These are phyloP conservation scores for Sphagnum tenellum DNA, from an alignment of 225 moss, liverwort and hornwort genomes.

Conservation along the genomic window DNA sequence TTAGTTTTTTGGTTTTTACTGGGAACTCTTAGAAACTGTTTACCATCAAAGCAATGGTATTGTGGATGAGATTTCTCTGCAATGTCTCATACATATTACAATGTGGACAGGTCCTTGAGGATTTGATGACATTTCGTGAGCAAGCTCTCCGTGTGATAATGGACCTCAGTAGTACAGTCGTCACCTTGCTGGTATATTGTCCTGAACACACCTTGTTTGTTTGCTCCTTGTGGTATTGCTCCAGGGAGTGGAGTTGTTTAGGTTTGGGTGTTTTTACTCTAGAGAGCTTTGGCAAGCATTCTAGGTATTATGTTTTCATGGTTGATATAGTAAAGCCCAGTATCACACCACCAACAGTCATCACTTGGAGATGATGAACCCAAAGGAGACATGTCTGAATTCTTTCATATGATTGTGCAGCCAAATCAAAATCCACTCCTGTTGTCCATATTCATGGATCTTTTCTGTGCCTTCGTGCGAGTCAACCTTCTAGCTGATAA, in stretches of 20 bases:
- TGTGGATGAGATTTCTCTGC: not conserved
- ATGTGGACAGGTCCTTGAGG: slow-evolving; percentile 63
- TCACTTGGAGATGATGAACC: no score
- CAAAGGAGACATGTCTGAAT: no score
- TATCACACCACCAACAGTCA: no score
- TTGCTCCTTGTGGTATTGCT: no score
- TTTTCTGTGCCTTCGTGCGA: slow-evolving; percentile 90
- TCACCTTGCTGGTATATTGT: slow-evolving; percentile 63
- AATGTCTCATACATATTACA: not conserved
- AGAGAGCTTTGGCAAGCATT: no score
- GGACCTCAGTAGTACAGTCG: slow-evolving; percentile 93
- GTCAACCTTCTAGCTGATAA: slow-evolving; percentile 94
- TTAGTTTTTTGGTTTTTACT: no score
- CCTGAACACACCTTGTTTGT: not conserved
- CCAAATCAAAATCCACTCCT: slow-evolving; percentile 96
- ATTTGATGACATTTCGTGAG: slow-evolving; percentile 96
- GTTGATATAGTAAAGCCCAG: no score
- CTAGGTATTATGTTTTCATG: no score
- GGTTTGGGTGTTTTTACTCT: no score
- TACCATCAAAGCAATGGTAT: not conserved
- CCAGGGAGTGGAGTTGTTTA: no score
- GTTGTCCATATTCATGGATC: slow-evolving; percentile 85
- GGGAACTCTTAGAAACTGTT: no score
- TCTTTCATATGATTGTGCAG: slow-evolving; percentile 26
- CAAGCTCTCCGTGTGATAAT: slow-evolving; percentile 91